A percentile compares a stretch with the other conserved stretches of the same genome.
Conservation (phyloP, 208 protist genomes). For the Acanthamoeba triangularis region DNA sequence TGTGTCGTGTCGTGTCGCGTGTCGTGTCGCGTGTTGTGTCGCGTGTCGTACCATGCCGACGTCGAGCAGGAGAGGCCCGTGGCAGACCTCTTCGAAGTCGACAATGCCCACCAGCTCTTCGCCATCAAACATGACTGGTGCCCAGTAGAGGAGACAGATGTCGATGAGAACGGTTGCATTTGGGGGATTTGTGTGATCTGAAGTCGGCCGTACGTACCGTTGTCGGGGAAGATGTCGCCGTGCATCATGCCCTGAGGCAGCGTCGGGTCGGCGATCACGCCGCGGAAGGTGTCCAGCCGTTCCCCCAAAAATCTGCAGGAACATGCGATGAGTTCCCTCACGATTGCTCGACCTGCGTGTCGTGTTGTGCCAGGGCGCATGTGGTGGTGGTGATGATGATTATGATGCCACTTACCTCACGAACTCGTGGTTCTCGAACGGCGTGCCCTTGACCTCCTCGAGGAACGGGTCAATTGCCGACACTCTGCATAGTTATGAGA, state of each 20-base stretch:
- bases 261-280: not conserved
- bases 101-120: slow-evolving; percentile 60
- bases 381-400: too few species aligned
- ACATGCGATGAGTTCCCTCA: too few species aligned
- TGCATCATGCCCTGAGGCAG: slow-evolving; percentile 60
- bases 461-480: slow-evolving; percentile 33
- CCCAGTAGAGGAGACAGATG: too few species aligned
- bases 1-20: too few species aligned
- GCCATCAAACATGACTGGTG: slow-evolving; percentile 10
- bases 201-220: not conserved
- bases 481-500: not conserved
- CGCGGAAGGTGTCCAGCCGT: not conserved
- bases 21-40: too few species aligned
- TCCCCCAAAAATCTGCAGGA: not conserved
- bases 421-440: slow-evolving; percentile 12
- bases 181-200: too few species aligned
- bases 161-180: too few species aligned
- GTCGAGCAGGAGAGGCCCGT: slow-evolving; percentile 23
- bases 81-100: slow-evolving; percentile 70
- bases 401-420: not conserved
- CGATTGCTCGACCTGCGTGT: too few species aligned
- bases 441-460: slow-evolving; percentile 48
- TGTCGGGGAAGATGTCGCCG: slow-evolving; percentile 72
- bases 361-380: too few species aligned
- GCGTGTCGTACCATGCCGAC: not conserved